Evolutionary conservation across 345 rosid species (phyloP).

Genomic region (Populus ilicifolia): DNA sequence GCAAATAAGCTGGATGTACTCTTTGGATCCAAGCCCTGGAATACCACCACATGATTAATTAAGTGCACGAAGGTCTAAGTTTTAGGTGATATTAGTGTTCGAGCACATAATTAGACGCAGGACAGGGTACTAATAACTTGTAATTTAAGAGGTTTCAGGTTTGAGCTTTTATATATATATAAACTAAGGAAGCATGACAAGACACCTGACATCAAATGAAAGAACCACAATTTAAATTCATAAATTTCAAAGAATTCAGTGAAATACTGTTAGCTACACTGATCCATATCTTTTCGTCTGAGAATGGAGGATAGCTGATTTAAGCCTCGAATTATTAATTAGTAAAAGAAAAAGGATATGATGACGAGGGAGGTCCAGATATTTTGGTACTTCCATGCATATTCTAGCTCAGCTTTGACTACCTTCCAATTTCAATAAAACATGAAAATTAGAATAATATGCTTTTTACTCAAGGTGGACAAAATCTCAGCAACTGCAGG

Average conservation of each 20-base stretch:
- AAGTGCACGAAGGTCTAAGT: not conserved
- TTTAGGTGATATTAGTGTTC: not conserved
- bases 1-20: slow-evolving; percentile 71
- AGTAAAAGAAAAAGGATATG: not conserved
- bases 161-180: not conserved
- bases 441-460: not conserved
- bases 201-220: not conserved
- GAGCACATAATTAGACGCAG: not conserved
- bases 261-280: not conserved
- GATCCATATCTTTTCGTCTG: not conserved
- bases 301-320: not conserved
- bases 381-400: not conserved
- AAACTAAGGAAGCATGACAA: no score
- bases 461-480: not conserved
- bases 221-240: not conserved
- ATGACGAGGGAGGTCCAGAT: not conserved
- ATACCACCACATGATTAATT: slow-evolving; percentile 1
- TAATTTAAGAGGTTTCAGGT: not conserved
- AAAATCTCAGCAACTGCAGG: not conserved
- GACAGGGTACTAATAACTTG: not conserved
- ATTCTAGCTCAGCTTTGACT: not conserved
- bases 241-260: not conserved
- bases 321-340: not conserved
- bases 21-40: slow-evolving; percentile 87
- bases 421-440: not conserved